A percentile compares a stretch with the other conserved stretches of the same genome.
Conservation (phyloP, 2,329 filamentous ascomycete genomes). For the Bisporella sp. region DNA sequence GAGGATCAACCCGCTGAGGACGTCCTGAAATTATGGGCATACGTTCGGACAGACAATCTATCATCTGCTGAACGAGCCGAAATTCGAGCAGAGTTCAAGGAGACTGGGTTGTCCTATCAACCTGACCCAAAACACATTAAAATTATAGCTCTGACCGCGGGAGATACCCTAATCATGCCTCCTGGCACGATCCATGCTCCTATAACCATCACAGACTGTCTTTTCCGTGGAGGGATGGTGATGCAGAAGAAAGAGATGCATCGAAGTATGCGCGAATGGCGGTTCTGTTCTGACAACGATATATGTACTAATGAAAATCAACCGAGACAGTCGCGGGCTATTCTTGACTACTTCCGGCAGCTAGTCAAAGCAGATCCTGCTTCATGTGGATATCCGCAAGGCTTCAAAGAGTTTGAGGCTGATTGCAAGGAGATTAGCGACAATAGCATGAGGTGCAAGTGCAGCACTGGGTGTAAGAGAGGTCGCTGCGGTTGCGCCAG, state of each 20-base stretch:
- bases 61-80: slow-evolving; percentile 2
- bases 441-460: slow-evolving; percentile 3
- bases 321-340: slow-evolving; percentile 5
- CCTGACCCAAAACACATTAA: slow-evolving; percentile 5
- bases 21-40: slow-evolving; percentile 10
- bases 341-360: slow-evolving; percentile 7
- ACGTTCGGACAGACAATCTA: slow-evolving; percentile 3
- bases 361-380: slow-evolving; percentile 1
- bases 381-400: slow-evolving; percentile 5
- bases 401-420: slow-evolving; percentile 3
- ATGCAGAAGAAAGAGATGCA: slow-evolving; percentile 8
- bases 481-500: slow-evolving; percentile 6
- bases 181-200: slow-evolving; percentile 11
- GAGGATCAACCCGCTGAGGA: background rate
- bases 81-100: slow-evolving; percentile 3
- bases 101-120: slow-evolving; percentile 4
- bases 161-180: slow-evolving; percentile 11
- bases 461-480: slow-evolving; percentile 6
- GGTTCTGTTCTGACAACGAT: slow-evolving; percentile 5
- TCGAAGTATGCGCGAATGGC: slow-evolving; percentile 5
- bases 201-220: slow-evolving; percentile 11
- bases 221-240: slow-evolving; percentile 11
- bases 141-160: slow-evolving; percentile 6
- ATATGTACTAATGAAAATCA: slow-evolving; percentile 9
- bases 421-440: slow-evolving; percentile 7